Conservation (phyloP, 768 basidiomycete species). For the Rhizopogon vesiculosus region DNA sequence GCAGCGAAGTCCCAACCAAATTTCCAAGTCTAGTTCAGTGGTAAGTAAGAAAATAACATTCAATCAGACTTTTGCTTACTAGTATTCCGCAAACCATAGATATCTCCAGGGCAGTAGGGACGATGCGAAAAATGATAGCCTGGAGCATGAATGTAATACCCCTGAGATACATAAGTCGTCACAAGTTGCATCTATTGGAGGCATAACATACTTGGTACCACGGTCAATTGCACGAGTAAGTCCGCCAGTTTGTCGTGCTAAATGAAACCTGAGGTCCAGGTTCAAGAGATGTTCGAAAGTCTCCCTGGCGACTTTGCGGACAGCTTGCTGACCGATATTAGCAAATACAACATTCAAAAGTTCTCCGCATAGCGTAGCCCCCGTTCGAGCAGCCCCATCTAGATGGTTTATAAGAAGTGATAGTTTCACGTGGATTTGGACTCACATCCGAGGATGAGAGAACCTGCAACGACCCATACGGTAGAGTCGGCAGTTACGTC, state of each 20-base stretch:
- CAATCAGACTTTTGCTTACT: conserved; percentile 39
- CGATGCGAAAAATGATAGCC: conserved; percentile 90
- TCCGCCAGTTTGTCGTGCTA: conserved; percentile 92
- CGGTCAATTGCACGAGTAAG: conserved; percentile 95
- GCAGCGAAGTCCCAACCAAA: conserved; percentile 98
- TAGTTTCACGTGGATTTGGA: conserved; percentile 9
- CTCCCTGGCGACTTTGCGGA: conserved; percentile 91
- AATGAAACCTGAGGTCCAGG: conserved; percentile 89
- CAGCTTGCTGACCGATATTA: conserved; percentile 89
- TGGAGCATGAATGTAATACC: conserved; percentile 95
- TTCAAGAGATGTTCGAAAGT: conserved; percentile 93
- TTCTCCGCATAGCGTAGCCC: conserved; percentile 87
- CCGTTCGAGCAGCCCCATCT: conserved; percentile 91
- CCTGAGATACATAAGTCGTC: conserved; percentile 34
- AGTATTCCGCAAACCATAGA: conserved; percentile 96
- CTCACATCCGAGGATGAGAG: conserved; percentile 87
- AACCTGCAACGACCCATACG: conserved; percentile 90
- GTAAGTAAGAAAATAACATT: neutral
- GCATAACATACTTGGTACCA: conserved; percentile 77
- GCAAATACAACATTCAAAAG: conserved; percentile 95
- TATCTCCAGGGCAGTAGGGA: conserved; percentile 94
- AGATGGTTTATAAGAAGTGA: conserved; percentile 1
- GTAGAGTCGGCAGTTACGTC: conserved; percentile 70
- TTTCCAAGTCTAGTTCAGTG: conserved; percentile 72
- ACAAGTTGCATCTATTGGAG: neutral